Percentiles rank a stretch among this genome's conserved stretches.
phyloP scores from a whole-genome alignment of 306 rosid species.

The Quercus suber region DNA sequence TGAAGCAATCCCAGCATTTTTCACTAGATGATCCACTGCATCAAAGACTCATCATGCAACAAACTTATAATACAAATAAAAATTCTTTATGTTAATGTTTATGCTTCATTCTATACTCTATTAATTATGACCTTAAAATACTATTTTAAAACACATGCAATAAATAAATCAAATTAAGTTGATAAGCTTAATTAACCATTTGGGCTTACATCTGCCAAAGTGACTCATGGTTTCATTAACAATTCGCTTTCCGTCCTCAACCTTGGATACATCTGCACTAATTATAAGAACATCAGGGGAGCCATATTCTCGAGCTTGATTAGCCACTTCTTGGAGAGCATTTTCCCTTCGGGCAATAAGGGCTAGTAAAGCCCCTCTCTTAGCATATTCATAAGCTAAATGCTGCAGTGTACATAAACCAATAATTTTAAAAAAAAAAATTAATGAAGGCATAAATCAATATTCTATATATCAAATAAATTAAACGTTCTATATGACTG shows the following conservation, averaged over 20 bases:
- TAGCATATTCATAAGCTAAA: constrained; percentile 79
- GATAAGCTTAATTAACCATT: neutral
- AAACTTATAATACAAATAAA: neutral
- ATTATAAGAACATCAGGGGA: constrained; percentile 50
- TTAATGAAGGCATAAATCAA: neutral
- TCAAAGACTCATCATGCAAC: neutral
- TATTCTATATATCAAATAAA: too few species aligned
- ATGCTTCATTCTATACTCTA: too few species aligned
- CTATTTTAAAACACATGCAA: neutral
- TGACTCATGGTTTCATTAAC: constrained; percentile 50
- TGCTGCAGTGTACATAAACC: constrained; percentile 24
- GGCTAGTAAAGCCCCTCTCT: constrained; percentile 55
- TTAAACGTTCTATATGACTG: neutral
- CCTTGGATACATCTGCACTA: constrained; percentile 56
- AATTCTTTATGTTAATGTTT: neutral
- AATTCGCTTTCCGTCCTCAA: constrained; percentile 44
- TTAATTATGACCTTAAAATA: neutral
- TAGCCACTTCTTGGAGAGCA: constrained; percentile 40
- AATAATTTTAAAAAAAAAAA: neutral
- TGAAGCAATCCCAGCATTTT: constrained; percentile 52
- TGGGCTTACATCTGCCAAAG: constrained; percentile 46
- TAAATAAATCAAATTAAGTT: neutral
- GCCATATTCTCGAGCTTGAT: constrained; percentile 42
- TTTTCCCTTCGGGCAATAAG: constrained; percentile 53
- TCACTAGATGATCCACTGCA: constrained; percentile 82